Evolutionary conservation across 202 grass and related monocot species (phyloP), one percentile per base, ranked within the genome.

Genomic region (Musa balbisiana): DNA sequence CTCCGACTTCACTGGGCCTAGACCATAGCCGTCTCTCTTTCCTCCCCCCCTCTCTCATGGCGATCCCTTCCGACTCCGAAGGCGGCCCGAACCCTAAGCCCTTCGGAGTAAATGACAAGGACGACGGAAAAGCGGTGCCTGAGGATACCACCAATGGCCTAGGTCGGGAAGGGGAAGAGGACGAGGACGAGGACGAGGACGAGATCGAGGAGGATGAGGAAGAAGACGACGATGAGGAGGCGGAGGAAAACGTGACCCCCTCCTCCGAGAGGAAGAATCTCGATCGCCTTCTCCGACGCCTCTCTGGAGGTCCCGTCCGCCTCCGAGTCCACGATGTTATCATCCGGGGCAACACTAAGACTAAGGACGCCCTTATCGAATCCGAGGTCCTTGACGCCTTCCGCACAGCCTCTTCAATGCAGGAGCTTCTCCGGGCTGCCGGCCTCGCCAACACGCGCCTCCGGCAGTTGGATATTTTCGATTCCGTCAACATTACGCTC

Each of bases 281-380:
- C 49, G 81, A 83, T 56, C 55, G 80, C 16, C 77, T 97, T 29
- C 72, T 94, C 19, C 83, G 24, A 27, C 70, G 95, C 53, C 76
- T 98, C 0, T 88, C 83, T 1, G 49, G 85, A 1, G 68, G 87
- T 9, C 81, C 89, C 10, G 87, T 98, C 70, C 65, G 58, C 49
- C 83, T 98, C 54, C 83, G 87, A 69, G 95, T 98, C 83, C 95
- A 94, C 82, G 95, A 98, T 55, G 89, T 98, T 71, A 52, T 94
- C 81, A 92, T 98, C 81, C 87, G 79, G 82, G 94, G 91, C 22
- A 98, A 98, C 71, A 3, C 84, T 74, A 98, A 94, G 80, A 98
- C 91, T 20, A 83, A 85, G 77, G 88, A 92, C 1, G 76, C 84
- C 22, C 74, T 93, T 72, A 98, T 98, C 77, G 90, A 98, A 82